phyloP scores from a whole-genome alignment of 495 filamentous ascomycete genomes.

The Penicillium antarcticum region DNA sequence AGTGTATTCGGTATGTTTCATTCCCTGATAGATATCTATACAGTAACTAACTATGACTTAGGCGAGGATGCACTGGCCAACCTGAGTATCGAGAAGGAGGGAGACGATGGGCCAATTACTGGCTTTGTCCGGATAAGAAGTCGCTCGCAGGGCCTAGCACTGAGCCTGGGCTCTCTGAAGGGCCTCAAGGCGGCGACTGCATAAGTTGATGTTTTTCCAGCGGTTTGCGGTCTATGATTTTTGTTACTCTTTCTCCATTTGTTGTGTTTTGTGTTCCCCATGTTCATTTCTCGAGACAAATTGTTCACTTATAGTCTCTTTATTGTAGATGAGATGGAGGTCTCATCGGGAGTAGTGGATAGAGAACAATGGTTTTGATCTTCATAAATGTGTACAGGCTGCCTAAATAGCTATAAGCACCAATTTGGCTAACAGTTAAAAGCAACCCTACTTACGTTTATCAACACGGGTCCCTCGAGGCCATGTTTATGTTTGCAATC shows the following conservation, averaged over 20 bases:
- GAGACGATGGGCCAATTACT: slow-evolving; percentile 90
- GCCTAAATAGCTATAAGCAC: too few species aligned
- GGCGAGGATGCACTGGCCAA: slow-evolving; percentile 99
- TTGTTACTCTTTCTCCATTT: slow-evolving; percentile 20
- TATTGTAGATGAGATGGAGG: slow-evolving; percentile 19
- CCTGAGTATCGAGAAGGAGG: slow-evolving; percentile 96
- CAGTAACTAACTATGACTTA: slow-evolving; percentile 40
- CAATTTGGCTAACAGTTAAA: too few species aligned
- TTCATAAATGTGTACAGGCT: neutral
- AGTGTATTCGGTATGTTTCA: slow-evolving; percentile 90
- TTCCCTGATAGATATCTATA: neutral
- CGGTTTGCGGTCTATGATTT: slow-evolving; percentile 29
- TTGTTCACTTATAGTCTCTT: slow-evolving; percentile 30
- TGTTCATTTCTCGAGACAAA: slow-evolving; percentile 26
- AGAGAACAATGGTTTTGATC: slow-evolving; percentile 19
- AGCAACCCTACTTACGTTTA: too few species aligned
- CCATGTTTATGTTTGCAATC: too few species aligned
- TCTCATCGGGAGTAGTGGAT: slow-evolving; percentile 27
- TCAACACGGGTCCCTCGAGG: too few species aligned
- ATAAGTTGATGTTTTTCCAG: slow-evolving; percentile 36
- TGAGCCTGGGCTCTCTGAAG: slow-evolving; percentile 93
- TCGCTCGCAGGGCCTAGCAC: slow-evolving; percentile 90
- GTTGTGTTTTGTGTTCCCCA: slow-evolving; percentile 14
- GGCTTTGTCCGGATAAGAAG: slow-evolving; percentile 99
- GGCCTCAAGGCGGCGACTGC: slow-evolving; percentile 66